These are phyloP conservation scores for Myrica gale DNA, from an alignment of 306 rosid species.

Conservation along the genomic window DNA sequence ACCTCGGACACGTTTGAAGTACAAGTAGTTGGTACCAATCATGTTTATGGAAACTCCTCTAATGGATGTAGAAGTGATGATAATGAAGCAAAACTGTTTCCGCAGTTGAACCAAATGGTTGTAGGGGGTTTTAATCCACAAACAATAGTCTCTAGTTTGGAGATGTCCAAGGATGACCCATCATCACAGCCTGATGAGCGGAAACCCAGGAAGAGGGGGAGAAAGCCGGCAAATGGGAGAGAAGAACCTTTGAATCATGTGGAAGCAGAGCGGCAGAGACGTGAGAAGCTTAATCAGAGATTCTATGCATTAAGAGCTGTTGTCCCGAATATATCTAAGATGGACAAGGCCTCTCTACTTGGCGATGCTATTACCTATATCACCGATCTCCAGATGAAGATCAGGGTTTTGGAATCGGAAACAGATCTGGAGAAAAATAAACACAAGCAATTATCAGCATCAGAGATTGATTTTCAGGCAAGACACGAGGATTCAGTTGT, in stretches of 20 bases:
- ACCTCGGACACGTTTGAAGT: slow-evolving; percentile 62
- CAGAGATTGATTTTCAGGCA: slow-evolving; percentile 76
- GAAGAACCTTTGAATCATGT: slow-evolving; percentile 93
- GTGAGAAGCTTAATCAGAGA: slow-evolving; percentile 92
- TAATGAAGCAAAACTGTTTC: slow-evolving; percentile 59
- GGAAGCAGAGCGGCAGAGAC: slow-evolving; percentile 90
- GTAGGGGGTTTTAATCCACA: slow-evolving; percentile 62
- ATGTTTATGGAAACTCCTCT: slow-evolving; percentile 56
- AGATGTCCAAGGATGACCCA: slow-evolving; percentile 62
- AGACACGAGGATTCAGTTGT: slow-evolving; percentile 70
- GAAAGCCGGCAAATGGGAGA: slow-evolving; percentile 92
- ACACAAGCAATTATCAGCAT: slow-evolving; percentile 34
- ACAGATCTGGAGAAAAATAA: slow-evolving; percentile 48
- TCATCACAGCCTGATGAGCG: slow-evolving; percentile 64
- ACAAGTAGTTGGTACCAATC: slow-evolving; percentile 51
- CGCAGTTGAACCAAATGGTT: slow-evolving; percentile 52
- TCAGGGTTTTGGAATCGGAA: slow-evolving; percentile 76
- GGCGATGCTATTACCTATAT: slow-evolving; percentile 85
- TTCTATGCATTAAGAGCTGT: slow-evolving; percentile 87
- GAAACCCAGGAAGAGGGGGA: slow-evolving; percentile 87
- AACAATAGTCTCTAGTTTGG: slow-evolving; percentile 45
- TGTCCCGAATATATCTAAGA: slow-evolving; percentile 90
- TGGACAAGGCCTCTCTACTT: slow-evolving; percentile 94
- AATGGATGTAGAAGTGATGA: slow-evolving; percentile 55
- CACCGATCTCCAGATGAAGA: slow-evolving; percentile 81